A percentile compares a stretch with the other conserved stretches of the same genome.
phyloP scores from a whole-genome alignment of 371 early-diverging fungal genomes.

The Mortierella sp. region DNA sequence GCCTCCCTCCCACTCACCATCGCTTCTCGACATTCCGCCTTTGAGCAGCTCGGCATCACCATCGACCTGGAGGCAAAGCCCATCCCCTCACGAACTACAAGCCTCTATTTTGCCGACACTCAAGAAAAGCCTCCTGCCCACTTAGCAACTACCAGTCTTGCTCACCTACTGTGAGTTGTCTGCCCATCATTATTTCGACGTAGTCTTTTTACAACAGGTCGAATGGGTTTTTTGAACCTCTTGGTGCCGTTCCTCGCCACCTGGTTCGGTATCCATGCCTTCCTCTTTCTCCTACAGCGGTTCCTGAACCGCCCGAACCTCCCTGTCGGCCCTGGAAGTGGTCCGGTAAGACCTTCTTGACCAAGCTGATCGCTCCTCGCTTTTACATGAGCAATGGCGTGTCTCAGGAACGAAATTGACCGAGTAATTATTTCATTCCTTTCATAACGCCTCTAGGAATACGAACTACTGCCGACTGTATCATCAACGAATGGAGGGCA shows the following conservation, averaged over 20 bases:
- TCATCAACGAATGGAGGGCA: conserved; percentile 3
- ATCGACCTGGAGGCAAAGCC: background rate
- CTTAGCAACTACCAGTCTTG: background rate
- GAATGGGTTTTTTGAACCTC: conserved; percentile 41
- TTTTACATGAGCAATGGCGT: background rate
- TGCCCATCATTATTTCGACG: background rate
- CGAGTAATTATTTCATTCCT: background rate
- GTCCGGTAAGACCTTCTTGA: conserved; percentile 24
- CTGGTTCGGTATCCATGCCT: conserved; percentile 52
- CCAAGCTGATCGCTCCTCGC: background rate
- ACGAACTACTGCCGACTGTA: conserved; percentile 44
- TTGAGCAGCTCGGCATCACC: background rate
- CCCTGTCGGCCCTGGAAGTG: conserved; percentile 48
- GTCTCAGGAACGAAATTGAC: background rate
- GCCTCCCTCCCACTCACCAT: background rate
- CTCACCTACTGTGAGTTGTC: background rate
- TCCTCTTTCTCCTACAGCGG: conserved; percentile 52
- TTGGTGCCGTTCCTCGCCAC: conserved; percentile 47
- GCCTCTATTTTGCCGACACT: background rate
- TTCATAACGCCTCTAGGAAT: conserved; percentile 20
- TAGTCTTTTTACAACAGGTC: background rate
- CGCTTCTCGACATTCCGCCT: background rate
- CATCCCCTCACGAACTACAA: background rate
- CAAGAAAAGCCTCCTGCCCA: background rate
- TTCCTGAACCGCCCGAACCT: conserved; percentile 55